These are phyloP conservation scores for Metschnikowia picachoensis DNA, from an alignment of 805 yeast genomes.

Conservation along the genomic window DNA sequence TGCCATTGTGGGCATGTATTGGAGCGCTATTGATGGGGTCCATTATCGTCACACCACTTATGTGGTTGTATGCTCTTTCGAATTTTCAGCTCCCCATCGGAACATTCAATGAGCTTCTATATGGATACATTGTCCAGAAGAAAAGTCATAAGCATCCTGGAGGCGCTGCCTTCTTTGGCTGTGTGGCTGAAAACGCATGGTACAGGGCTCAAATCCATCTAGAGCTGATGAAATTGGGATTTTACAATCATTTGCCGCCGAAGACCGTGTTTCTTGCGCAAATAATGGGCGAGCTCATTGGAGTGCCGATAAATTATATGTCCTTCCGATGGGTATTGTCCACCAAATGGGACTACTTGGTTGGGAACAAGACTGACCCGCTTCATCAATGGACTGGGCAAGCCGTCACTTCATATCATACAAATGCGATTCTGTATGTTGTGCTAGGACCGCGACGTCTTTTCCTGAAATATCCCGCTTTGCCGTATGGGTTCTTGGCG, in stretches of 20 bases:
- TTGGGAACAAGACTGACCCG: slow-evolving; percentile 37
- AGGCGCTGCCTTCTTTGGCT: slow-evolving; percentile 47
- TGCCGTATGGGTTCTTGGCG: slow-evolving; percentile 43
- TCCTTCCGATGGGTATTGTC: slow-evolving; percentile 46
- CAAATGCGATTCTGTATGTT: slow-evolving; percentile 51
- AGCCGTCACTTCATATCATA: slow-evolving; percentile 35
- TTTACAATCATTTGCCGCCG: slow-evolving; percentile 53
- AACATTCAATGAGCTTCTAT: slow-evolving; percentile 47
- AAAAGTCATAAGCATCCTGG: slow-evolving; percentile 38
- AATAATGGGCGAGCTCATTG: slow-evolving; percentile 48
- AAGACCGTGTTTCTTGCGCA: slow-evolving; percentile 48
- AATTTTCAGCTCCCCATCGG: slow-evolving; percentile 53
- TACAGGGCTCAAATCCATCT: slow-evolving; percentile 44
- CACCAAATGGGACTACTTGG: slow-evolving; percentile 35
- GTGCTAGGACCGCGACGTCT: slow-evolving; percentile 45
- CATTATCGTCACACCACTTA: slow-evolving; percentile 45
- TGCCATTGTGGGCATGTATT: slow-evolving; percentile 43
- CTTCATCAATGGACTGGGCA: slow-evolving; percentile 54
- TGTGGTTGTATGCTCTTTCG: slow-evolving; percentile 48
- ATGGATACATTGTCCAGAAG: slow-evolving; percentile 43
- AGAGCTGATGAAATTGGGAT: slow-evolving; percentile 45
- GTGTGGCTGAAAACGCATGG: slow-evolving; percentile 54
- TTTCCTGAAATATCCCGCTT: slow-evolving; percentile 38
- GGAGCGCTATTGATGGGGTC: slow-evolving; percentile 44
- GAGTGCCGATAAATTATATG: slow-evolving; percentile 49